Percentiles rank a stretch among this genome's conserved stretches.
phyloP scores from a whole-genome alignment of 257 asterid genomes.

The Thymus mandschuricus region DNA sequence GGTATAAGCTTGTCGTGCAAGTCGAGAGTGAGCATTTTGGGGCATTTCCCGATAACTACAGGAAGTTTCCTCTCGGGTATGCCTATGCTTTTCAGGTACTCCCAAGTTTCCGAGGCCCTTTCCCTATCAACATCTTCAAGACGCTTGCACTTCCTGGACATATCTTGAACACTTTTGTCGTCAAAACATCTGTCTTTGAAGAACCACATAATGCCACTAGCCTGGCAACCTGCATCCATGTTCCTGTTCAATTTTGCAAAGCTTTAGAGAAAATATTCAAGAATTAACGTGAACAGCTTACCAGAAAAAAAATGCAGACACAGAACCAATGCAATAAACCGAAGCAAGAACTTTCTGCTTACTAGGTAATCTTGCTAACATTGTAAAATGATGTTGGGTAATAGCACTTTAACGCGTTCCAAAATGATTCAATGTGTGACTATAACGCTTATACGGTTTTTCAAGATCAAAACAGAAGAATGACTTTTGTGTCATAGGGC shows the following conservation, averaged over 20 bases:
- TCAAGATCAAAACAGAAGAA: too few species aligned
- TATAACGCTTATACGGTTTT: too few species aligned
- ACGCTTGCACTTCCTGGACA: constrained; percentile 44
- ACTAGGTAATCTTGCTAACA: background rate
- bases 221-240: constrained; percentile 75
- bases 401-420: too few species aligned
- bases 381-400: too few species aligned
- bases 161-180: constrained; percentile 66
- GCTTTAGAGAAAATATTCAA: background rate
- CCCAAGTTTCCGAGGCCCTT: constrained; percentile 92
- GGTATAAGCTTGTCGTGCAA: constrained; percentile 81
- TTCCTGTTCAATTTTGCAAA: constrained; percentile 38
- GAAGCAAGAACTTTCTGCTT: background rate
- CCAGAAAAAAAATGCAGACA: background rate
- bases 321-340: background rate
- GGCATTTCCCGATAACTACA: constrained; percentile 69
- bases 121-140: constrained; percentile 68
- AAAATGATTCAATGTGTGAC: too few species aligned
- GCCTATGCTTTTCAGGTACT: constrained; percentile 86
- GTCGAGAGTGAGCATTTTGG: constrained; percentile 78
- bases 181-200: constrained; percentile 91
- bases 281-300: background rate
- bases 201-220: constrained; percentile 90
- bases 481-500: too few species aligned
- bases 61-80: constrained; percentile 91